Percentiles rank a stretch among this genome's conserved stretches.
These are phyloP conservation scores for Vigna reflexopilosa DNA, from an alignment of 306 rosid genomes.

Conservation along the genomic window DNA sequence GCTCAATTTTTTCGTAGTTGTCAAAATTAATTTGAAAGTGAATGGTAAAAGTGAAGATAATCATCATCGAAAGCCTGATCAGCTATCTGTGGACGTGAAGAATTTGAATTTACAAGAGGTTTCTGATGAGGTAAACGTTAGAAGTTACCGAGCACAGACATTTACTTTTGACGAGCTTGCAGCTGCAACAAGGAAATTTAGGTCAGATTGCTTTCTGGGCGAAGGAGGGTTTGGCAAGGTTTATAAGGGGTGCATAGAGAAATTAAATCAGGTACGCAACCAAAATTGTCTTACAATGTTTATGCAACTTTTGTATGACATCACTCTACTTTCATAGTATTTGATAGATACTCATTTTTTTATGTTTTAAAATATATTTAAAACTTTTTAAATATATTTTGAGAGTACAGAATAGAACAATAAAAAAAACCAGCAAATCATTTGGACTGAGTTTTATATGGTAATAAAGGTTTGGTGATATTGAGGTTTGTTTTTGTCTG, in stretches of 20 bases:
- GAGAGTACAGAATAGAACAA: too few relatives aligned
- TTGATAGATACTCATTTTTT: too few relatives aligned
- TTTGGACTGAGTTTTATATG: not conserved
- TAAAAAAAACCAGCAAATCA: too few relatives aligned
- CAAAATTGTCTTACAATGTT: conserved; percentile 6
- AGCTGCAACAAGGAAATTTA: conserved; percentile 70
- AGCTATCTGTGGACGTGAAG: conserved; percentile 68
- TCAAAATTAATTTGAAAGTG: conserved; percentile 53
- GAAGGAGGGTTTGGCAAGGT: conserved; percentile 99
- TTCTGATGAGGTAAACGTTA: conserved; percentile 53
- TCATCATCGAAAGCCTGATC: conserved; percentile 57
- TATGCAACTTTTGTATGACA: conserved; percentile 1
- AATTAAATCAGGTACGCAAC: conserved; percentile 65
- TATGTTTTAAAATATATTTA: too few relatives aligned
- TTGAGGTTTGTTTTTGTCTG: conserved; percentile 35
- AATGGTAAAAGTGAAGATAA: conserved; percentile 52
- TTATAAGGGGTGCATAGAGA: conserved; percentile 71
- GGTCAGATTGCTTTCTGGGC: conserved; percentile 74
- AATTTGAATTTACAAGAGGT: conserved; percentile 63
- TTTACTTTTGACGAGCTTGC: conserved; percentile 72
- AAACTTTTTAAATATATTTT: too few relatives aligned
- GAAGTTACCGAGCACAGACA: conserved; percentile 52
- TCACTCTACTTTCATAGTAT: not conserved
- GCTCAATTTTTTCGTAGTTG: conserved; percentile 42
- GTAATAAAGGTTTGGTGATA: not conserved